Evolutionary conservation across 768 basidiomycete species (phyloP), one percentile per base, ranked within the genome.

Genomic region (Russula sp.): DNA sequence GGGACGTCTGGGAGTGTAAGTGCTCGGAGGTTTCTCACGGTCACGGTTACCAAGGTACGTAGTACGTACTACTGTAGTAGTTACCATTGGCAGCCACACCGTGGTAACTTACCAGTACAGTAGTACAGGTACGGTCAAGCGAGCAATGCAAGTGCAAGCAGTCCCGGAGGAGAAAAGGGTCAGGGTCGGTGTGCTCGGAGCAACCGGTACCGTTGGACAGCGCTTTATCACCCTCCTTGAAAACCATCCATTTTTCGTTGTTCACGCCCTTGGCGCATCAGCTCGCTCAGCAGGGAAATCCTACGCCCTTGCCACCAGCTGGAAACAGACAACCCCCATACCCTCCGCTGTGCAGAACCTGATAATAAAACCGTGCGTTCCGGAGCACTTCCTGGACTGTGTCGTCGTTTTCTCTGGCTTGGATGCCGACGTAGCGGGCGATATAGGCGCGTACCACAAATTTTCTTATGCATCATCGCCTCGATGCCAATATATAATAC

Each of bases 201-300:
- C 93, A 1, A 95, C 92, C 0, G 93, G 96, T 61, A 97, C 93
- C 52, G 96, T 98, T 54, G 95, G 96, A 27, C 96, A 98, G 75
- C 84, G 94, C 45, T 99, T 98, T 75, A 89, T 98, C 74, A 81
- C 85, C 55, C 85, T 98, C 53, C 87, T 99, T 53, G 79, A 91
- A 4, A 72, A 77, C 7, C 97, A 99, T 72, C 94, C 96, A 0
- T 98, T 88, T 85, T 98, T 99, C 75, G 77, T 78, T 63, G 80
- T 98, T 68, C 86, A 88, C 73, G 87, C 84, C 0, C 82, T 99
- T 47, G 96, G 95, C 45, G 97, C 97, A 48, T 96, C 93, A 10
- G 76, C 87, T 1, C 75, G 94, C 70, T 95, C 92, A 1, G 93
- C 92, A 14, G 93, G 92, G 10, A 91, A 93, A 71, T 71, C 79